Conservation (phyloP, 139 green algal genomes). For the Chlorella sp. region DNA sequence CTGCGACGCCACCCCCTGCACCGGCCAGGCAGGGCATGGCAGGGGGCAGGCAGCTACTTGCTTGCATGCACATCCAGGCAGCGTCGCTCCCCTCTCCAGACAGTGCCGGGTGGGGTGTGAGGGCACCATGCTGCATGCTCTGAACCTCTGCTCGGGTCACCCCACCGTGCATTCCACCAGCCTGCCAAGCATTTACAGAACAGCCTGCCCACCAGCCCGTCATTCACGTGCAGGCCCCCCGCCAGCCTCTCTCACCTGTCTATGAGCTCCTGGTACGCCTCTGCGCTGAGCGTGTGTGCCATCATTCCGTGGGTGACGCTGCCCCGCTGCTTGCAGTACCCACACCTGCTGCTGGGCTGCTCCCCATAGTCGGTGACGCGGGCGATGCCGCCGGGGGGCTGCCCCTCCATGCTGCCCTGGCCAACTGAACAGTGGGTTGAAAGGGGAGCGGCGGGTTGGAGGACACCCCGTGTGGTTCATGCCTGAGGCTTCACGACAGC, state of each 20-base stretch:
- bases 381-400: slow-evolving; percentile 1
- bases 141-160: too few species aligned
- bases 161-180: too few species aligned
- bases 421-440: too few species aligned
- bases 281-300: slow-evolving; percentile 36
- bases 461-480: too few species aligned
- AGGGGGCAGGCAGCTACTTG: too few species aligned
- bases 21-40: not conserved
- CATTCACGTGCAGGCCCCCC: not conserved
- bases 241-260: slow-evolving; percentile 20
- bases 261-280: slow-evolving; percentile 49
- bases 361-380: slow-evolving; percentile 42
- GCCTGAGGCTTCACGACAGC: too few species aligned
- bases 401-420: not conserved
- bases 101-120: not conserved
- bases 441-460: too few species aligned
- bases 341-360: slow-evolving; percentile 30
- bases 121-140: too few species aligned
- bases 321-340: slow-evolving; percentile 37
- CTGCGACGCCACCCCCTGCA: slow-evolving; percentile 59
- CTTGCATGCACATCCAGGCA: too few species aligned
- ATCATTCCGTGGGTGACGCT: slow-evolving; percentile 50
- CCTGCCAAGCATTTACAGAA: too few species aligned
- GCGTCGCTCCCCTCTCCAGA: not conserved
- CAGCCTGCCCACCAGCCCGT: not conserved